Conservation (phyloP, 2,329 filamentous ascomycete species). For the Uncinocarpus reesii region DNA sequence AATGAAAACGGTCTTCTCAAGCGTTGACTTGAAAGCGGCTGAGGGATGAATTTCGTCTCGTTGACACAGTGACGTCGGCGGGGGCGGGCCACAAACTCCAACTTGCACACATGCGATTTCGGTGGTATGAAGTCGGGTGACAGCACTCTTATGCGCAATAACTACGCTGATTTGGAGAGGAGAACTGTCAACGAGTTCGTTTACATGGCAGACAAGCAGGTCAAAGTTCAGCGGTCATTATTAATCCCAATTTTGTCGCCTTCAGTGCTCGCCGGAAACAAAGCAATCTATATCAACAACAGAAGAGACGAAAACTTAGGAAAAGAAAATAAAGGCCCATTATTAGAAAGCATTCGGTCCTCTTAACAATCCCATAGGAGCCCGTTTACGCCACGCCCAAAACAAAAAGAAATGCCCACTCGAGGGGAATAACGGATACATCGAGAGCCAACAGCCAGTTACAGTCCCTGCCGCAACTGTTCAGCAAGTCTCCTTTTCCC, state of each 20-base stretch:
- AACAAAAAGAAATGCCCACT: conserved; percentile 17
- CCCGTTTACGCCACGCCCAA: conserved; percentile 13
- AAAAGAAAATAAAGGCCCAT: background rate
- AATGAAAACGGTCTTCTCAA: background rate
- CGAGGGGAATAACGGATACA: conserved; percentile 17
- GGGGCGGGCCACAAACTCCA: conserved; percentile 10
- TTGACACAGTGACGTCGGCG: conserved; percentile 20
- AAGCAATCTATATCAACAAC: conserved; percentile 6
- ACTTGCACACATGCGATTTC: too few relatives aligned
- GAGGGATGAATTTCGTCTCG: background rate
- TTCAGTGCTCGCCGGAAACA: background rate
- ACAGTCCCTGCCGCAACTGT: conserved; percentile 76
- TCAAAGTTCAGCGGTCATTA: background rate
- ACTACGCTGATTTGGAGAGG: too few relatives aligned
- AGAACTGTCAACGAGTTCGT: too few relatives aligned
- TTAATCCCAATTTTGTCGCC: background rate
- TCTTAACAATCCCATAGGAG: conserved; percentile 12
- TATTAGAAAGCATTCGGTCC: background rate
- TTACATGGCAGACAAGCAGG: too few relatives aligned
- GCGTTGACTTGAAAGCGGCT: background rate
- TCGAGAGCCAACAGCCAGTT: conserved; percentile 25
- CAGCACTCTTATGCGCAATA: too few relatives aligned
- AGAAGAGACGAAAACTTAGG: background rate
- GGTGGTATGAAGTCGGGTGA: background rate
- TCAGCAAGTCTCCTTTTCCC: conserved; percentile 86